Percentiles rank a stretch among this genome's conserved stretches.
phyloP scores from a whole-genome alignment of 1,139 yeast genomes.

The Geotrichum restrictum region DNA sequence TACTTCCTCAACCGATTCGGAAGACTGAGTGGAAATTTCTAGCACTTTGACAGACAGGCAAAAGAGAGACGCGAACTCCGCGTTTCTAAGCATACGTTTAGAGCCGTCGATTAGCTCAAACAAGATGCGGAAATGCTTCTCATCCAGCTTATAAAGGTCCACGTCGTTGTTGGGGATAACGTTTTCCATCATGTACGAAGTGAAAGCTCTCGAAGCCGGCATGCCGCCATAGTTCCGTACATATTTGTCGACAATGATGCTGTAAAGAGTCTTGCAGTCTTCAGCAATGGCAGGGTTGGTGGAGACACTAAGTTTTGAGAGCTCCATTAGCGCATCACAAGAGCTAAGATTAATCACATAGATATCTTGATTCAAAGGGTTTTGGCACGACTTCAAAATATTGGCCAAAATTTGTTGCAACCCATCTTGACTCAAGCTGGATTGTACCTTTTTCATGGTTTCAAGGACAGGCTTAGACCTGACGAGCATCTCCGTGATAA shows the following conservation, averaged over 20 bases:
- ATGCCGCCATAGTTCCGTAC: conserved; percentile 1
- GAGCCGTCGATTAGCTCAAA: conserved; percentile 17
- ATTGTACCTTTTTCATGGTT: neutral
- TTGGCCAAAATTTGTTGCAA: conserved; percentile 3
- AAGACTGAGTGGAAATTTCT: conserved; percentile 10
- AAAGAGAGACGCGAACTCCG: conserved; percentile 6
- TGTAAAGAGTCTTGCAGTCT: conserved; percentile 11
- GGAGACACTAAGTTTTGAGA: conserved; percentile 1
- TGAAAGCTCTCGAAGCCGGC: neutral
- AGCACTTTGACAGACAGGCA: conserved; percentile 12
- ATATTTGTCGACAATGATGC: conserved; percentile 3
- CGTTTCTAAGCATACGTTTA: conserved; percentile 6
- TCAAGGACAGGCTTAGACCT: conserved; percentile 2
- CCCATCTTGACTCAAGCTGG: neutral
- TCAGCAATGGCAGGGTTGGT: conserved; percentile 3
- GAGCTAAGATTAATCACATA: conserved; percentile 6
- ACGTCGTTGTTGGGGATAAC: neutral
- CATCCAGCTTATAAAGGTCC: neutral
- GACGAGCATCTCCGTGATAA: conserved; percentile 5
- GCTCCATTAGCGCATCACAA: conserved; percentile 2
- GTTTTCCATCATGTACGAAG: neutral
- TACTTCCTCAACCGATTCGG: conserved; percentile 3
- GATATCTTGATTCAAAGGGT: conserved; percentile 9
- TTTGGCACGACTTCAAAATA: conserved; percentile 7
- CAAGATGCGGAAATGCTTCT: conserved; percentile 9